Conservation (phyloP, 1,139 yeast species). For the Keqinozyma sinolaborantium region DNA sequence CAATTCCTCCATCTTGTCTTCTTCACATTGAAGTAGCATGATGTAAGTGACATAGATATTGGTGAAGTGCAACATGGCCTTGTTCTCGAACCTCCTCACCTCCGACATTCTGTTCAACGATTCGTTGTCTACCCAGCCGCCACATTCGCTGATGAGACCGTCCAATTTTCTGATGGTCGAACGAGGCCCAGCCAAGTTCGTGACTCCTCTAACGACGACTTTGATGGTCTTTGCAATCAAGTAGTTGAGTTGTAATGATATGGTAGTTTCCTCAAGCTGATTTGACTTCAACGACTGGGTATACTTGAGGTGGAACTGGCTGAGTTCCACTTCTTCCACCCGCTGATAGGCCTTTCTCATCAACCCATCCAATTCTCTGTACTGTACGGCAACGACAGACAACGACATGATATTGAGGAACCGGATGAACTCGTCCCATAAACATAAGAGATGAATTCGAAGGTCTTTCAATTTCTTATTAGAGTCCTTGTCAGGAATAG, state of each 20-base stretch:
- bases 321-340: constrained; percentile 24
- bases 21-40: constrained; percentile 35
- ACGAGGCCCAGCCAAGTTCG: constrained; percentile 18
- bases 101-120: constrained; percentile 13
- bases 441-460: constrained; percentile 28
- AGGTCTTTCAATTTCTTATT: constrained; percentile 20
- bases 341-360: constrained; percentile 17
- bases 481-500: constrained; percentile 14
- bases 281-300: constrained; percentile 14
- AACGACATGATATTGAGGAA: constrained; percentile 29
- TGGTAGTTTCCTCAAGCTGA: constrained; percentile 15
- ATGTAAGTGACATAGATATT: constrained; percentile 28
- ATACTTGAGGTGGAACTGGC: constrained; percentile 24
- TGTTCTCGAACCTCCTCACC: constrained; percentile 21
- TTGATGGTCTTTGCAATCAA: constrained; percentile 24
- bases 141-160: constrained; percentile 21
- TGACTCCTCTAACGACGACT: constrained; percentile 22
- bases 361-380: constrained; percentile 18
- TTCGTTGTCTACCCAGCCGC: constrained; percentile 22
- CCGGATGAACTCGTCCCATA: constrained; percentile 37
- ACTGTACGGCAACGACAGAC: constrained; percentile 22
- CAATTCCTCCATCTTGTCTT: constrained; percentile 17
- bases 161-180: constrained; percentile 22
- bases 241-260: constrained; percentile 24
- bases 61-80: constrained; percentile 26